phyloP scores from a whole-genome alignment of 2,329 filamentous ascomycete species.

The Microsporum canis region DNA sequence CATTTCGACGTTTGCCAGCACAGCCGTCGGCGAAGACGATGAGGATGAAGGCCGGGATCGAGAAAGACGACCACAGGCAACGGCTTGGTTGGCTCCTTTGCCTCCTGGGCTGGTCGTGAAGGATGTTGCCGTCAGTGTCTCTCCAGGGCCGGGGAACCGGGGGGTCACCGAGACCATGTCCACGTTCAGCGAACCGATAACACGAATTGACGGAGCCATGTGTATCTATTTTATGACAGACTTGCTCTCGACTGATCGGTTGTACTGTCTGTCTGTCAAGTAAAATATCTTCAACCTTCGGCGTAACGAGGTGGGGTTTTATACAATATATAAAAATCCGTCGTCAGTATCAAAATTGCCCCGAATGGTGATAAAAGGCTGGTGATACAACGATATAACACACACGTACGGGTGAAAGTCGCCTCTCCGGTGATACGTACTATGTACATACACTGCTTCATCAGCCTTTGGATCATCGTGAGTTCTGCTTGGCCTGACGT shows the following conservation, averaged over 20 bases:
- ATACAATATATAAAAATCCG: not conserved
- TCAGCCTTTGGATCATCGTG: too few relatives aligned
- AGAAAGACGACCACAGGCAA: constrained; percentile 74
- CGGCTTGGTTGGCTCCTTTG: constrained; percentile 92
- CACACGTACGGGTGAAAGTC: too few relatives aligned
- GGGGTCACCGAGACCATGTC: constrained; percentile 83
- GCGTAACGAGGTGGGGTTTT: not conserved
- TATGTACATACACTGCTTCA: too few relatives aligned
- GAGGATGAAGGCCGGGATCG: constrained; percentile 33
- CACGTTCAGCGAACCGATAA: constrained; percentile 88
- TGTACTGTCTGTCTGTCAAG: not conserved
- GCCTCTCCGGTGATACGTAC: too few relatives aligned
- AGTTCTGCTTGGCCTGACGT: not conserved
- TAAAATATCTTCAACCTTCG: not conserved
- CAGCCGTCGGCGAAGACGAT: constrained; percentile 15
- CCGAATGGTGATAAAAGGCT: too few relatives aligned
- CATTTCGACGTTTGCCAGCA: constrained; percentile 49
- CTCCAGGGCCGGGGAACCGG: constrained; percentile 70
- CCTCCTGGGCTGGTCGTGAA: constrained; percentile 77
- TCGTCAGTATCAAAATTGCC: not conserved
- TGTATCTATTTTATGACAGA: not conserved
- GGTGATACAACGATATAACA: not conserved
- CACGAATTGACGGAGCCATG: constrained; percentile 51
- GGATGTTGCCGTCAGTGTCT: constrained; percentile 69
- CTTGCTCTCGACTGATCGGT: not conserved